These are phyloP conservation scores for Blastomyces gilchristii DNA, from an alignment of 2,329 filamentous ascomycete genomes.

Conservation along the genomic window DNA sequence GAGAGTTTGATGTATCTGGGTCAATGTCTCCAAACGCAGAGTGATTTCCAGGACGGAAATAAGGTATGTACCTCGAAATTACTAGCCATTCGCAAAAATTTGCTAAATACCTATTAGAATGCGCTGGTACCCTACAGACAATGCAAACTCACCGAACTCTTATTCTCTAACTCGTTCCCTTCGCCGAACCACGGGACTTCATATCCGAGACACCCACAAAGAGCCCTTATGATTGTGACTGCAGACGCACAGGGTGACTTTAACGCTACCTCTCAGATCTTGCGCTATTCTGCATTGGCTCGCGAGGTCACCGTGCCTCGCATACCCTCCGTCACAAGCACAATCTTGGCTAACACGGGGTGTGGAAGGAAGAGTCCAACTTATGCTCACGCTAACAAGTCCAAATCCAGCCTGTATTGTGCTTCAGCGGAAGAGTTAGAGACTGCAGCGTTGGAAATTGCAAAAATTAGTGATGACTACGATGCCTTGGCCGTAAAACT, in stretches of 20 bases:
- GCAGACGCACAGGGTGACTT: slow-evolving; percentile 89
- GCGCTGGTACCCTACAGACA: slow-evolving; percentile 69
- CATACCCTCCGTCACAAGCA: slow-evolving; percentile 69
- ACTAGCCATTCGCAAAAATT: neutral
- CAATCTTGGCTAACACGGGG: slow-evolving; percentile 43
- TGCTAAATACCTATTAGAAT: slow-evolving; percentile 38
- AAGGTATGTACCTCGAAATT: slow-evolving; percentile 46
- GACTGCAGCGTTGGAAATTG: slow-evolving; percentile 68
- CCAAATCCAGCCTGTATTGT: slow-evolving; percentile 36
- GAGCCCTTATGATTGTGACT: slow-evolving; percentile 90
- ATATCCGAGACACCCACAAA: slow-evolving; percentile 52
- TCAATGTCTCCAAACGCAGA: slow-evolving; percentile 93
- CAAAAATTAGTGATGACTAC: slow-evolving; percentile 65
- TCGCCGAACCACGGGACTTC: slow-evolving; percentile 44
- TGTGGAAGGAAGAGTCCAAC: slow-evolving; percentile 18
- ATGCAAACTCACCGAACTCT: slow-evolving; percentile 73
- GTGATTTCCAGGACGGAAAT: slow-evolving; percentile 60
- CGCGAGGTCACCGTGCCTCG: slow-evolving; percentile 87
- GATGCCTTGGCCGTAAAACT: slow-evolving; percentile 62
- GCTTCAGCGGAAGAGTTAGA: slow-evolving; percentile 59
- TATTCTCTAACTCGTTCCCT: slow-evolving; percentile 82
- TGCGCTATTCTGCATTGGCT: slow-evolving; percentile 86
- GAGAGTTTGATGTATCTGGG: slow-evolving; percentile 97
- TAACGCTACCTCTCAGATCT: slow-evolving; percentile 91
- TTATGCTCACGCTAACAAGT: slow-evolving; percentile 19